Conservation (phyloP, 495 filamentous ascomycete species). For the Penicillium parvum region DNA sequence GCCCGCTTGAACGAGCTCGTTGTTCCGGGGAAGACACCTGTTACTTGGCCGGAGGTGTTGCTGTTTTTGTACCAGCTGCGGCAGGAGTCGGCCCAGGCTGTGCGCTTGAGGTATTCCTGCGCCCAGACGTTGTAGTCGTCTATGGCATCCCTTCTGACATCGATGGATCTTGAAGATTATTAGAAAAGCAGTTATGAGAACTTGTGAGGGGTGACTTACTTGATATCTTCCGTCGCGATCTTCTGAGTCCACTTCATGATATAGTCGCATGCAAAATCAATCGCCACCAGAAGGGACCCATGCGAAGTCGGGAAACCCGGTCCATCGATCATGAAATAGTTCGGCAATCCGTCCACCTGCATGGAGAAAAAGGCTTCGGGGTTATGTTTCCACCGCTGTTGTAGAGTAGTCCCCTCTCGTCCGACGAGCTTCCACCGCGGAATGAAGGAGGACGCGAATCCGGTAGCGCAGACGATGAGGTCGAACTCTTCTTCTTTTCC, state of each 20-base stretch:
- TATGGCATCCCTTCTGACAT: conserved; percentile 4
- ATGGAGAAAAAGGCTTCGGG: conserved; percentile 28
- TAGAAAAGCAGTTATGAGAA: too few species aligned
- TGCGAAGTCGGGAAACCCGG: conserved; percentile 34
- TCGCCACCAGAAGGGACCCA: conserved; percentile 41
- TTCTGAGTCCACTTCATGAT: conserved; percentile 50
- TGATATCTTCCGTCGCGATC: conserved; percentile 45
- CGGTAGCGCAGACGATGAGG: conserved; percentile 44
- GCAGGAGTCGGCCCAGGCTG: conserved; percentile 5
- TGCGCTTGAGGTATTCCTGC: conserved; percentile 6
- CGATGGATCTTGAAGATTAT: not conserved
- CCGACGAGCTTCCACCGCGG: conserved; percentile 37
- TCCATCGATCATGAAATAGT: conserved; percentile 35
- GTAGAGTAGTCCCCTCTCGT: conserved; percentile 28
- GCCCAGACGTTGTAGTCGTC: conserved; percentile 5
- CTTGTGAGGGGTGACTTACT: too few species aligned
- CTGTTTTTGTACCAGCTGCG: conserved; percentile 10
- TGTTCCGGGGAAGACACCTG: conserved; percentile 3
- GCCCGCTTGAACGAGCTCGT: not conserved
- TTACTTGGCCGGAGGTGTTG: conserved; percentile 4
- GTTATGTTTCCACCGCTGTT: conserved; percentile 29
- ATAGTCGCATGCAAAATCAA: conserved; percentile 47
- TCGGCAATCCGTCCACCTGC: conserved; percentile 24
- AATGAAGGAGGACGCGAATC: conserved; percentile 45
- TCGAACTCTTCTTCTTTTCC: conserved; percentile 44